phyloP scores from a whole-genome alignment of 345 rosid genomes.

The Firmiana major region DNA sequence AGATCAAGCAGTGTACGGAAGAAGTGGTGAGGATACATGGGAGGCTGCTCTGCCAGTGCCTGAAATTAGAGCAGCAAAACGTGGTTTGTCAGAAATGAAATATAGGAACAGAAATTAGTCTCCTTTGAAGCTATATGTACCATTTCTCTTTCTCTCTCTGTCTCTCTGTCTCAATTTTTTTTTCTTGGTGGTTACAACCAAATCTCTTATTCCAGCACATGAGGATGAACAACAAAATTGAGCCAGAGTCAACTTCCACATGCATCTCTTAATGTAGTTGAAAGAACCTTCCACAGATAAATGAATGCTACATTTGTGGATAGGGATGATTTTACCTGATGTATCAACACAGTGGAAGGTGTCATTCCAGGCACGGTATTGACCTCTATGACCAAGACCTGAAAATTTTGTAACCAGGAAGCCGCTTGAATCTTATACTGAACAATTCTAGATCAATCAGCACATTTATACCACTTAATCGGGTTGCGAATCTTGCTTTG shows the following conservation, averaged over 20 bases:
- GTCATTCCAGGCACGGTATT: constrained; percentile 98
- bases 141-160: too few relatives aligned
- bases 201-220: background rate
- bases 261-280: background rate
- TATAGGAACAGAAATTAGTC: background rate
- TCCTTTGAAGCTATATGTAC: background rate
- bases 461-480: background rate
- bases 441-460: background rate
- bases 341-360: constrained; percentile 89
- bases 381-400: constrained; percentile 87
- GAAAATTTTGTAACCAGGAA: constrained; percentile 17
- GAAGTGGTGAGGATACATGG: constrained; percentile 70
- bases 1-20: constrained; percentile 79
- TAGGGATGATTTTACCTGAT: constrained; percentile 50
- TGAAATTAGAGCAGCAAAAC: constrained; percentile 22
- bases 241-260: background rate
- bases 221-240: background rate
- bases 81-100: background rate
- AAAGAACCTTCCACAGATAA: background rate
- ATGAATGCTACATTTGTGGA: background rate
- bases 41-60: constrained; percentile 88
- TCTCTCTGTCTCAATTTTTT: too few relatives aligned
- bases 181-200: too few relatives aligned
- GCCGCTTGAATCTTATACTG: background rate
- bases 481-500: background rate